These are phyloP conservation scores for Thermoascus crustaceus DNA, from an alignment of 2,329 filamentous ascomycete genomes.

Conservation along the genomic window DNA sequence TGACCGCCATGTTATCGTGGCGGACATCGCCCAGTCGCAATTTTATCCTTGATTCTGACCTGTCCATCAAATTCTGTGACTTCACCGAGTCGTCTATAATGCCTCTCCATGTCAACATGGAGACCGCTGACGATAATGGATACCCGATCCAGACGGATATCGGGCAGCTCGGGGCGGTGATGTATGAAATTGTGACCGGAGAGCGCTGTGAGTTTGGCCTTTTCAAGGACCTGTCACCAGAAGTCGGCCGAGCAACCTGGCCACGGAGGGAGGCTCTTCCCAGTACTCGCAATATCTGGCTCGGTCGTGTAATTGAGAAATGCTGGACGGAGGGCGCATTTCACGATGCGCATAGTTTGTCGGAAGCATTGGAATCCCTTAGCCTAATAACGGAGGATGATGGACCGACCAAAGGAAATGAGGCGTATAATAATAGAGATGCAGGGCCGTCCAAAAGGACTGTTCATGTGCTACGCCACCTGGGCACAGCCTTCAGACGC, in stretches of 20 bases:
- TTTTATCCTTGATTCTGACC: conserved; percentile 18
- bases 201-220: conserved; percentile 18
- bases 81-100: conserved; percentile 18
- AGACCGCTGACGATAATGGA: conserved; percentile 18
- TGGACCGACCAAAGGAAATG: too few species aligned
- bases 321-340: conserved; percentile 17
- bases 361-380: too few species aligned
- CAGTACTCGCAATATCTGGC: conserved; percentile 17
- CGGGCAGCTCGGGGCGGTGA: conserved; percentile 21
- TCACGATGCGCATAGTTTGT: conserved; percentile 5
- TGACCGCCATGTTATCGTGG: conserved; percentile 18
- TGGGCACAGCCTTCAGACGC: too few species aligned
- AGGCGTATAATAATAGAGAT: too few species aligned
- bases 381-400: too few species aligned
- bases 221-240: conserved; percentile 10
- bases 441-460: too few species aligned
- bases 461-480: too few species aligned
- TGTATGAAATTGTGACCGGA: conserved; percentile 21
- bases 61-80: conserved; percentile 15
- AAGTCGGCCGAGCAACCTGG: conserved; percentile 10
- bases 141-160: conserved; percentile 23
- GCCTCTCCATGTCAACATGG: conserved; percentile 16
- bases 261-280: conserved; percentile 17
- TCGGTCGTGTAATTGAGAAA: conserved; percentile 18
- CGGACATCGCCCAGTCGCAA: conserved; percentile 22